Percentiles rank a stretch among this genome's conserved stretches.
phyloP scores from a whole-genome alignment of 352 stramenopile species.

The Globisporangium barbulae region DNA sequence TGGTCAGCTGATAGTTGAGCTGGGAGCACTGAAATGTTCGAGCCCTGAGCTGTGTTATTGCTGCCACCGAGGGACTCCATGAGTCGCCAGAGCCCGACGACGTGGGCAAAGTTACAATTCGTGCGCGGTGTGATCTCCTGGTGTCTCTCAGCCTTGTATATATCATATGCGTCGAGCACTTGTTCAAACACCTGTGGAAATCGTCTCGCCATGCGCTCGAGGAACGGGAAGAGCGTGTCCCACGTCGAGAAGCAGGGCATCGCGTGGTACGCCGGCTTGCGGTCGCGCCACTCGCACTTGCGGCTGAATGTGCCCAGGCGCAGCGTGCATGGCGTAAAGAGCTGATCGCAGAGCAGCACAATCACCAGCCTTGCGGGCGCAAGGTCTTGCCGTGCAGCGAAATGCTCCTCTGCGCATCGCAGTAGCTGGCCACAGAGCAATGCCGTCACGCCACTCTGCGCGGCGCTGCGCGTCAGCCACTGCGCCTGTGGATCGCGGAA shows the following conservation, averaged over 20 bases:
- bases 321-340: conserved; percentile 35
- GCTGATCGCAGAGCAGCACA: conserved; percentile 41
- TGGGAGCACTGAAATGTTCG: not conserved
- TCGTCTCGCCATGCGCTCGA: conserved; percentile 33
- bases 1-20: conserved; percentile 15
- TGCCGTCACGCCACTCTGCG: conserved; percentile 47
- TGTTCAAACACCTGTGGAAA: conserved; percentile 24
- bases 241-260: conserved; percentile 63
- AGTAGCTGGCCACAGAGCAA: conserved; percentile 54
- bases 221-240: conserved; percentile 54
- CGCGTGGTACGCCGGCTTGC: conserved; percentile 53
- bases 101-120: conserved; percentile 61
- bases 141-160: not conserved
- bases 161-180: conserved; percentile 19
- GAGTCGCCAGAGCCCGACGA: conserved; percentile 52
- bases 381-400: conserved; percentile 10
- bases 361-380: conserved; percentile 20
- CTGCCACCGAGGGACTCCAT: conserved; percentile 36
- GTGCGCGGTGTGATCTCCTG: conserved; percentile 11
- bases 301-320: conserved; percentile 19
- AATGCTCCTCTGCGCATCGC: conserved; percentile 18
- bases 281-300: conserved; percentile 46
- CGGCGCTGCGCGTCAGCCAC: conserved; percentile 56
- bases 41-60: not conserved
- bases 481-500: conserved; percentile 42